Evolutionary conservation across 768 basidiomycete species (phyloP), one percentile per base, ranked within the genome.

Genomic region (Mycena polygramma): DNA sequence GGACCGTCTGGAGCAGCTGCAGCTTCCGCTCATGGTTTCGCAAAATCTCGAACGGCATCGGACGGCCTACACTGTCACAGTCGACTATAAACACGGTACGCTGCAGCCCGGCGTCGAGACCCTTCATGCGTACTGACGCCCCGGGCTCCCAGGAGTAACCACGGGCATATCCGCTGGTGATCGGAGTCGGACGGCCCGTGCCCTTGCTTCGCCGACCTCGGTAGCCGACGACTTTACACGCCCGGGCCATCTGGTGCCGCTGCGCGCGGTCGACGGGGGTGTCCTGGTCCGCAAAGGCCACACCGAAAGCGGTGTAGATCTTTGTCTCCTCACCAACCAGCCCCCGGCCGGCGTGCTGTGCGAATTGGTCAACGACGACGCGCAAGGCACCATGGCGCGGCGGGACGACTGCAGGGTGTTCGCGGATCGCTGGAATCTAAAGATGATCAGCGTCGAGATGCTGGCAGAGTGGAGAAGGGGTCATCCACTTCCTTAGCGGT

Each of bases 141-240:
- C 66, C 22, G 49, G 45, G 48, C 36, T 19, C 11, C 36, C 69
- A 95, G 95, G 94, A 4, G 97, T 95, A 6, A 91, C 95, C 4
- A 99, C 98, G 20, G 98, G 98, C 30, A 99, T 99, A 74, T 98
- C 97, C 45, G 97, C 97, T 6, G 92, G 95, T 80, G 98, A 99
- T 82, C 92, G 98, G 64, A 91, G 94, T 41, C 84, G 96, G 63
- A 97, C 97, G 6, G 95, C 87, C 4, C 89, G 94, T 65, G 91
- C 93, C 48, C 89, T 99, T 35, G 94, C 96, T 22, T 87, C 90
- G 36, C 82, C 89, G 7, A 76, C 81, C 15, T 80, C 86, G 19
- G 78, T 76, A 1, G 82, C 93, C 19, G 81, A 85, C 24, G 94
- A 97, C 74, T 97, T 99, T 78, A 90, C 90, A 2, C 90, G 97